phyloP scores from a whole-genome alignment of 2,329 filamentous ascomycete species.

The Beauveria pseudobassiana region DNA sequence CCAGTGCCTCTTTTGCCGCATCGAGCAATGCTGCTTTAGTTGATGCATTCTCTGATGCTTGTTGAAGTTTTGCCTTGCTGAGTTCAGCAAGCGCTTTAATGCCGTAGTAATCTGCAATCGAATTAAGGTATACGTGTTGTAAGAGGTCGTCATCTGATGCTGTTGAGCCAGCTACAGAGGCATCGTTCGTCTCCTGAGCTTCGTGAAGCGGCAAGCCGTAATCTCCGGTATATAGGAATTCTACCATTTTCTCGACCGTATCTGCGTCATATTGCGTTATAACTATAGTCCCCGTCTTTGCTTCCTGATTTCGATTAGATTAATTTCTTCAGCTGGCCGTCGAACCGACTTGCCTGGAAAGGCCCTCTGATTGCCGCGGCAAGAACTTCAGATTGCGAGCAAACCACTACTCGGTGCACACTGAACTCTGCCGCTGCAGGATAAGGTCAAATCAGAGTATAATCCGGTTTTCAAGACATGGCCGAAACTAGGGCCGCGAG shows the following conservation, averaged over 20 bases:
- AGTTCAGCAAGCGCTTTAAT: slow-evolving; percentile 13
- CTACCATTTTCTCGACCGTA: slow-evolving; percentile 16
- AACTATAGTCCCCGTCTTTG: slow-evolving; percentile 10
- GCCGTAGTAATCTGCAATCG: slow-evolving; percentile 17
- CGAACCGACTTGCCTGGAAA: slow-evolving; percentile 12
- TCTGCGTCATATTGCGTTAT: slow-evolving; percentile 14
- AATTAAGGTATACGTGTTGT: slow-evolving; percentile 17
- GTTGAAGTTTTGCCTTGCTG: slow-evolving; percentile 11
- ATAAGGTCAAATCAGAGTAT: slow-evolving; percentile 17
- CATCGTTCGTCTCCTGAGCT: not conserved
- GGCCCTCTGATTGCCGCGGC: slow-evolving; percentile 11
- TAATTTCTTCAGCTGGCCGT: not conserved
- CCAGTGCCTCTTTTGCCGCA: not conserved
- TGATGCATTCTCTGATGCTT: not conserved
- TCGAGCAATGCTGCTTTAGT: not conserved
- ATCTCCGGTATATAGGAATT: slow-evolving; percentile 17
- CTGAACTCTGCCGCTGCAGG: slow-evolving; percentile 16
- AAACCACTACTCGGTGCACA: slow-evolving; percentile 17
- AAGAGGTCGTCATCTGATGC: slow-evolving; percentile 5
- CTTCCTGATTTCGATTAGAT: slow-evolving; percentile 12
- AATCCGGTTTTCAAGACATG: slow-evolving; percentile 11
- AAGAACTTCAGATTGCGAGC: slow-evolving; percentile 16
- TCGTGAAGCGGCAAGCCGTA: slow-evolving; percentile 10
- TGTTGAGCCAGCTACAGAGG: not conserved
- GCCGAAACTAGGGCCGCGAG: not conserved